phyloP scores from a whole-genome alignment of 257 asterid species.

The Primulina eburnea region DNA sequence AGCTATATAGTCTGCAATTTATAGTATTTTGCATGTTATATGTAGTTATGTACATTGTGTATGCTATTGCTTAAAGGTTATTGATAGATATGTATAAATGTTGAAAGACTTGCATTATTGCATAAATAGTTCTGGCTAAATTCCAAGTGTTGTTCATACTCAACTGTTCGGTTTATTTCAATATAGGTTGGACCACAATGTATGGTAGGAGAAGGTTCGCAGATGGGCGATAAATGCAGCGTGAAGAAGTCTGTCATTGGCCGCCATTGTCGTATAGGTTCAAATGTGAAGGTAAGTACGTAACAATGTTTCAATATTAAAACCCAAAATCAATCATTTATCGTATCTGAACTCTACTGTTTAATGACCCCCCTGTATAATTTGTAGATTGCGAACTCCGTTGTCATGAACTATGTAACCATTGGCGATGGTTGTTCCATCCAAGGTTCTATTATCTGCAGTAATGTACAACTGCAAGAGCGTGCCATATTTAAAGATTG shows the following conservation, averaged over 20 bases:
- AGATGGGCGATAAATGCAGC: conserved; percentile 96
- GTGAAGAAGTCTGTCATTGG: conserved; percentile 96
- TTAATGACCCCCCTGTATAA: background rate
- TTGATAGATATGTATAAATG: conserved; percentile 16
- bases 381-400: conserved; percentile 84
- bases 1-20: conserved; percentile 31
- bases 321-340: background rate
- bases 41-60: background rate
- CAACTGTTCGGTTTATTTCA: conserved; percentile 19
- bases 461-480: conserved; percentile 91
- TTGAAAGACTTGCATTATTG: conserved; percentile 10
- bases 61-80: conserved; percentile 12
- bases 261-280: conserved; percentile 95
- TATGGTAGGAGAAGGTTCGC: conserved; percentile 93
- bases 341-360: background rate
- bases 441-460: conserved; percentile 90
- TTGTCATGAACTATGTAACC: conserved; percentile 83
- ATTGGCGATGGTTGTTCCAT: conserved; percentile 92
- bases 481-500: conserved; percentile 89
- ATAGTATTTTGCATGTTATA: conserved; percentile 18
- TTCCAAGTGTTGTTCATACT: conserved; percentile 13
- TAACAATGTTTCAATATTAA: conserved; percentile 1
- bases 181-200: conserved; percentile 96
- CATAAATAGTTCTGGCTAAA: conserved; percentile 9
- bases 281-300: conserved; percentile 95